These are phyloP conservation scores for Pseudofabraea citricarpa DNA, from an alignment of 2,329 filamentous ascomycete species.

Conservation along the genomic window DNA sequence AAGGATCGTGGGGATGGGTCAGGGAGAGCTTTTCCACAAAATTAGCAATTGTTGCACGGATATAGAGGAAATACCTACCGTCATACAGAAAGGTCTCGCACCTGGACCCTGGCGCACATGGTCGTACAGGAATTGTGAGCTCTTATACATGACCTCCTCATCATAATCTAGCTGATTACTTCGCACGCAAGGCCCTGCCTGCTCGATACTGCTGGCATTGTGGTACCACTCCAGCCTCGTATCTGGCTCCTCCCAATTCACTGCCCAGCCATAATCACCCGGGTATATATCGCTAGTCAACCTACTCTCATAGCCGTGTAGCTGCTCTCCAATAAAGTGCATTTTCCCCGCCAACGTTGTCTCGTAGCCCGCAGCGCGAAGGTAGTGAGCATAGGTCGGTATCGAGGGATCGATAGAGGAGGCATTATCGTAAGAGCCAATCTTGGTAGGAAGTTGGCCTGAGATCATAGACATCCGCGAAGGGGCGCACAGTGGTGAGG, in stretches of 20 bases:
- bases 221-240: conserved; percentile 91
- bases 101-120: conserved; percentile 75
- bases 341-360: conserved; percentile 92
- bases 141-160: conserved; percentile 91
- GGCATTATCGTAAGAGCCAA: conserved; percentile 89
- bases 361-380: conserved; percentile 80
- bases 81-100: conserved; percentile 78
- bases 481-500: conserved; percentile 85
- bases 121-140: conserved; percentile 85
- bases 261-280: conserved; percentile 88
- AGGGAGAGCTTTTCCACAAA: conserved; percentile 62
- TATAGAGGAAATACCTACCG: conserved; percentile 38
- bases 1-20: conserved; percentile 92
- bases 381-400: conserved; percentile 89
- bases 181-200: conserved; percentile 81
- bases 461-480: conserved; percentile 94
- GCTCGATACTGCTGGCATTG: conserved; percentile 88
- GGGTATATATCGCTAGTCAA: conserved; percentile 96
- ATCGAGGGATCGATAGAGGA: conserved; percentile 77
- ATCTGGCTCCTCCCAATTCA: conserved; percentile 91
- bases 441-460: conserved; percentile 85
- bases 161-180: conserved; percentile 96
- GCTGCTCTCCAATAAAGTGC: conserved; percentile 93
- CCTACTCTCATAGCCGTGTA: conserved; percentile 89
- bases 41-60: not conserved